Evolutionary conservation across 768 basidiomycete genomes (phyloP), one percentile per base, ranked within the genome.

Genomic region (Macrolepiota albuminosa): DNA sequence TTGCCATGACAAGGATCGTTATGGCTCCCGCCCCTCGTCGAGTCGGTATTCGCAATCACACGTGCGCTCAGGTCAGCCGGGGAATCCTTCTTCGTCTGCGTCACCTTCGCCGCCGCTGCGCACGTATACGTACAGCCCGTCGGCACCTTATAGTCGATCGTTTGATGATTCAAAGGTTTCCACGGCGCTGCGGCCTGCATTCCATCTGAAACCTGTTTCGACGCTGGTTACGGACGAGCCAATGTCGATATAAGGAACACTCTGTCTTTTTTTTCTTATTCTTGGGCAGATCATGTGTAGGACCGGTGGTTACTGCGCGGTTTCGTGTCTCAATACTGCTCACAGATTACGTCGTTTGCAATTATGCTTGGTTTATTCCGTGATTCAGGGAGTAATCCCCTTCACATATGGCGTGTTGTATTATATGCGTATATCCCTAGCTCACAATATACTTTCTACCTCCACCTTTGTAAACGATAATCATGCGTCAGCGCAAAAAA

Each of bases 101-200:
- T 64, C 69, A 6, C 54, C 63, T 37, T 62, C 68, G 1, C 61
- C 68, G 34, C 58, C 64, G 3, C 33, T 56, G 1, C 61, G 48
- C 10, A 58, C 66, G 14, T 64, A 62, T 39, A 61, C 64, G 11
- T 76, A 75, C 43, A 72, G 57, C 36, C 69, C 73, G 2, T 75
- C 73, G 6, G 65, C 68, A 6, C 72, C 71, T 1, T 73, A 71
- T 55, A 57, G 70, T 29, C 70, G 66, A 52, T 72, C 69, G n/a
- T 62, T 69, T 16, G 63, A 68, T 14, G 71, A 73, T 49, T 57
- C 68, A 16, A 67, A 68, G 26, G 75, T 76, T 52, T 74, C 73
- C 7, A 76, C 74, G 6, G 72, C 70, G 14, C 64, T 75, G 42
- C 67, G 75, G 31, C 75, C 75, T 18, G 75, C 70, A 6, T 73